These are phyloP conservation scores for Noccaea bulbosa DNA, from an alignment of 345 rosid species.

Conservation along the genomic window DNA sequence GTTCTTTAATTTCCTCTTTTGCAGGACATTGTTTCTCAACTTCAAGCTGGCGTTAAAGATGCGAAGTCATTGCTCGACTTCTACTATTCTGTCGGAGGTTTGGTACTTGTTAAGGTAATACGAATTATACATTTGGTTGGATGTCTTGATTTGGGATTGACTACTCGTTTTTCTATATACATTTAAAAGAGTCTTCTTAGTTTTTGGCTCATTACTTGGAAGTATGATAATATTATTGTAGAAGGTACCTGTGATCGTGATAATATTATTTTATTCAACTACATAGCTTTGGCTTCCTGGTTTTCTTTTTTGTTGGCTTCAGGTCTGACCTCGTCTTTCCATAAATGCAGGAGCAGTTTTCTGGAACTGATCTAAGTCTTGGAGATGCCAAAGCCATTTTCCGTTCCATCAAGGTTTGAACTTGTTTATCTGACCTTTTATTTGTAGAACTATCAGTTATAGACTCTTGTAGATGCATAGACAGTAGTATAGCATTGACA, in stretches of 20 bases:
- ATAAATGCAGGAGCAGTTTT: conserved; percentile 62
- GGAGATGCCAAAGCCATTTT: conserved; percentile 74
- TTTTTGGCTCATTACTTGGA: background rate
- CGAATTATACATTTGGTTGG: conserved; percentile 28
- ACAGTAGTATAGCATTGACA: background rate
- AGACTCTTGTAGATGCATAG: conserved; percentile 5
- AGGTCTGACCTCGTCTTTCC: conserved; percentile 21
- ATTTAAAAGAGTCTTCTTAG: background rate
- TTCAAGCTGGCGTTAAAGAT: conserved; percentile 60
- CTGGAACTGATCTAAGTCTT: conserved; percentile 63
- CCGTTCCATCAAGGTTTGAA: conserved; percentile 82
- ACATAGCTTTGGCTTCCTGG: conserved; percentile 4
- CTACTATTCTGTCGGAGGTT: conserved; percentile 71
- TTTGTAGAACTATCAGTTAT: conserved; percentile 2
- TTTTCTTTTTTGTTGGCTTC: conserved; percentile 3
- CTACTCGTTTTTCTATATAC: background rate
- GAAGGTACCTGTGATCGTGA: background rate
- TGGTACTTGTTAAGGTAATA: conserved; percentile 81
- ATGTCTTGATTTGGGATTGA: background rate
- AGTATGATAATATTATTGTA: background rate
- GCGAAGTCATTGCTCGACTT: conserved; percentile 79
- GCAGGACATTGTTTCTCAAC: conserved; percentile 67
- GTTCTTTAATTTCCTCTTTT: conserved; percentile 26
- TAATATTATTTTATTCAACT: conserved; percentile 6
- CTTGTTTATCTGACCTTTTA: conserved; percentile 24